Conservation (phyloP, 371 early-diverging fungal species). For the Cladochytrium tenue region DNA sequence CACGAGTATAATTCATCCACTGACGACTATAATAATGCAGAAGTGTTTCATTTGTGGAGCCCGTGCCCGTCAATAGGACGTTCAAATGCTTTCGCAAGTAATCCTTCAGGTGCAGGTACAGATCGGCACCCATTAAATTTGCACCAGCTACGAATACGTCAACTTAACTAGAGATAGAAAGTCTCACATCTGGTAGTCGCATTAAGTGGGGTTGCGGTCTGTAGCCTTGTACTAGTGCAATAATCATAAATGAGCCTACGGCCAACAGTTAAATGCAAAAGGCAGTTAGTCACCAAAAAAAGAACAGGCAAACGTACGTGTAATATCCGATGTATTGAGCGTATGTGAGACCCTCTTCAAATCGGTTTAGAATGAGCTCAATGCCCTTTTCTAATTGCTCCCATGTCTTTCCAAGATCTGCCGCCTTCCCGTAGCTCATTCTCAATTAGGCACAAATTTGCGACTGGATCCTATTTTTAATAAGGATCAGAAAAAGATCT, state of each 20-base stretch:
- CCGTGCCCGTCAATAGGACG: conserved; percentile 45
- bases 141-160: no score
- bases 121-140: conserved; percentile 80
- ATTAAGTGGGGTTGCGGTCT: conserved; percentile 1
- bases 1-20: conserved; percentile 86
- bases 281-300: not conserved
- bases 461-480: no score
- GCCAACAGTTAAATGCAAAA: not conserved
- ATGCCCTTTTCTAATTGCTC: conserved; percentile 72
- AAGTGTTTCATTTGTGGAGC: conserved; percentile 75
- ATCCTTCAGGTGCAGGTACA: conserved; percentile 73
- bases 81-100: conserved; percentile 73
- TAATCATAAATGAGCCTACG: conserved; percentile 80
- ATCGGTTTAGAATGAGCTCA: conserved; percentile 75
- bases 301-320: conserved; percentile 60
- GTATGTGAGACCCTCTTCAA: conserved; percentile 74
- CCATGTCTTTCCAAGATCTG: conserved; percentile 65
- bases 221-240: conserved; percentile 57
- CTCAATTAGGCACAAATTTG: no score
- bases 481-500: no score
- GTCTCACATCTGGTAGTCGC: conserved; percentile 10
- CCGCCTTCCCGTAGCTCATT: conserved; percentile 6
- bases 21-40: conserved; percentile 83
- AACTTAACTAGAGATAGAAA: no score
- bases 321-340: conserved; percentile 82